phyloP scores from a whole-genome alignment of 2,329 filamentous ascomycete genomes.

The Rutstroemia sydowiana region DNA sequence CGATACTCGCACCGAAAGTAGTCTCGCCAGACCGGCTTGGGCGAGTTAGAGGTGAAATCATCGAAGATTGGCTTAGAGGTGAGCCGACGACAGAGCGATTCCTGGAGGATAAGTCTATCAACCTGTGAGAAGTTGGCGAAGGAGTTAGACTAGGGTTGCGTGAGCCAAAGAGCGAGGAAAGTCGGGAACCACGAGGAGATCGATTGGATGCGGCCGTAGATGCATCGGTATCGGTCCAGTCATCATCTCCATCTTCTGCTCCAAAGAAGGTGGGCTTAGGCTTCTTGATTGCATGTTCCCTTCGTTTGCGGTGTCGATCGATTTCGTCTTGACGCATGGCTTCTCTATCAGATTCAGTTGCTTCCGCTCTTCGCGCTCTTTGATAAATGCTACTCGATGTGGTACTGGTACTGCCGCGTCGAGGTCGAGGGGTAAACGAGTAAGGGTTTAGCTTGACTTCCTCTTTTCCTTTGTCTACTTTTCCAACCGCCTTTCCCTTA shows the following conservation, averaged over 20 bases:
- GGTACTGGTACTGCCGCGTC: neutral
- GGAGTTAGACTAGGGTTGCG: neutral
- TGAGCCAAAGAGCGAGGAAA: constrained; percentile 4
- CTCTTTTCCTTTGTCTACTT: neutral
- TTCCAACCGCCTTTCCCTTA: neutral
- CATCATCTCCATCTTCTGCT: neutral
- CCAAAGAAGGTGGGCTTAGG: neutral
- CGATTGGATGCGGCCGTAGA: neutral
- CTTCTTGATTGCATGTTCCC: neutral
- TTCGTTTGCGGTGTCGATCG: neutral
- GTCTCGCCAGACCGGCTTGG: neutral
- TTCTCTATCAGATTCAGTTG: neutral
- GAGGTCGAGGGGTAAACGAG: neutral
- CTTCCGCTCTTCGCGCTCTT: neutral
- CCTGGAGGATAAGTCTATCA: neutral
- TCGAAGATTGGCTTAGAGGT: neutral
- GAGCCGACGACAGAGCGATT: neutral
- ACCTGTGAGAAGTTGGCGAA: neutral
- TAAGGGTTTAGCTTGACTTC: neutral
- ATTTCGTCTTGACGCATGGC: constrained; percentile 1
- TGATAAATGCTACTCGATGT: neutral
- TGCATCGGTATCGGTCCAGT: constrained; percentile 2
- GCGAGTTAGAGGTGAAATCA: neutral
- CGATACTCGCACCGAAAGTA: neutral
- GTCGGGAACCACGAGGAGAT: neutral